Evolutionary conservation across 345 rosid species (phyloP), one percentile per base, ranked within the genome.

Genomic region (Populus alba): DNA sequence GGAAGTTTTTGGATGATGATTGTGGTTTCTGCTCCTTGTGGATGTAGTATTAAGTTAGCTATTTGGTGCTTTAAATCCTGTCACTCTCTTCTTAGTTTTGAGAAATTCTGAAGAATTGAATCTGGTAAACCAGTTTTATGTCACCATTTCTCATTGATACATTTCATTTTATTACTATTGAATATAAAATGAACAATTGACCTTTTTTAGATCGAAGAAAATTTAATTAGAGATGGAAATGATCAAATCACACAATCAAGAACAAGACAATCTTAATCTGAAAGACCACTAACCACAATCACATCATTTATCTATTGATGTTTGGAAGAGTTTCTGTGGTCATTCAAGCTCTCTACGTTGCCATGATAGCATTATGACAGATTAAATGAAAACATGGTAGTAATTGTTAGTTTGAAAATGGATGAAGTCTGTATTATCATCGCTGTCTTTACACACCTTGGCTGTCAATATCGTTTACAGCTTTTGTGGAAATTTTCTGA

Each of bases 21-120:
- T 70, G 45, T 69, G 51, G 51, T 69, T 68, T 71, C 67, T 70
- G 23, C 11, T 71, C 49, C 51, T 66, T 71, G 16, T 74, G 18
- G 16, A 27, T 27, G 25, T 63, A 41, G 37, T 2, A 18, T 62
- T 63, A 38, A 11, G 10, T 65, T 43, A 47, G 62, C 61, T 27
- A 63, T 75, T 57, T 7, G 43, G 23, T 75, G 17, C 23, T 66
- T 47, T 23, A 23, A 57, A n/a, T 59, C 29, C 63, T 7, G 29
- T 61, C 41, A 11, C 8, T 15, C 41, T 35, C 33, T 8, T 53
- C 49, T 8, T 69, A 10, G 25, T 38, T 27, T 45, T 75, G 31
- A 17, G 3, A 23, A 43, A 11, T 5, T 8, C 59, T 65, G 27
- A 31, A 65, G 43, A 65, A 47, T 18, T 65, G 71, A 75, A 75